Evolutionary conservation across 345 rosid genomes (phyloP).

Genomic region (Lagerstroemia speciosa): DNA sequence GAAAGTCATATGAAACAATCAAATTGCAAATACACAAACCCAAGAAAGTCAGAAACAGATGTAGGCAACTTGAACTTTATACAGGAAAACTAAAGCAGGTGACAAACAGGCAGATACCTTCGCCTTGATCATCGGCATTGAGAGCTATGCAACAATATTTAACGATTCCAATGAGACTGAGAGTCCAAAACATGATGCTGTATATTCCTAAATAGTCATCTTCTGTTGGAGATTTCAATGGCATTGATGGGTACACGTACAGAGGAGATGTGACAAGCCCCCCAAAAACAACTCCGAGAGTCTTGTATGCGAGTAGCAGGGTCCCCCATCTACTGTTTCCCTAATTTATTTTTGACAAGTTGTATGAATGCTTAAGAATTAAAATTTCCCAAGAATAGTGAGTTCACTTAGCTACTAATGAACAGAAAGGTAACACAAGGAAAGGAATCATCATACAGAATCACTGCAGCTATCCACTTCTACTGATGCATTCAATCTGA

Average conservation of each 20-base stretch:
- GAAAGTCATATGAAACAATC: neutral
- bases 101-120: conserved; percentile 25
- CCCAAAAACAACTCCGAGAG: conserved; percentile 64
- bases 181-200: conserved; percentile 67
- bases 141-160: conserved; percentile 46
- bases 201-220: conserved; percentile 55
- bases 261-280: conserved; percentile 67
- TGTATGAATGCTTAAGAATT: neutral
- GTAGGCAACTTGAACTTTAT: neutral
- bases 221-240: conserved; percentile 44
- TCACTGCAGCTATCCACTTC: neutral
- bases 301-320: conserved; percentile 41
- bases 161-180: conserved; percentile 49
- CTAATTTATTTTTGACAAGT: conserved; percentile 9
- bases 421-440: neutral
- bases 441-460: neutral
- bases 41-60: neutral
- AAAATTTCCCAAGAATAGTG: neutral
- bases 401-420: neutral
- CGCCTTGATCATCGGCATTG: conserved; percentile 63
- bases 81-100: neutral
- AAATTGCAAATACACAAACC: neutral
- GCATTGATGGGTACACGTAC: conserved; percentile 63
- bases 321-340: conserved; percentile 24
- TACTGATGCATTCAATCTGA: neutral